Percentiles rank a stretch among this genome's conserved stretches.
Conservation (phyloP, 148 eudicot genomes). For the Drosera capensis region DNA sequence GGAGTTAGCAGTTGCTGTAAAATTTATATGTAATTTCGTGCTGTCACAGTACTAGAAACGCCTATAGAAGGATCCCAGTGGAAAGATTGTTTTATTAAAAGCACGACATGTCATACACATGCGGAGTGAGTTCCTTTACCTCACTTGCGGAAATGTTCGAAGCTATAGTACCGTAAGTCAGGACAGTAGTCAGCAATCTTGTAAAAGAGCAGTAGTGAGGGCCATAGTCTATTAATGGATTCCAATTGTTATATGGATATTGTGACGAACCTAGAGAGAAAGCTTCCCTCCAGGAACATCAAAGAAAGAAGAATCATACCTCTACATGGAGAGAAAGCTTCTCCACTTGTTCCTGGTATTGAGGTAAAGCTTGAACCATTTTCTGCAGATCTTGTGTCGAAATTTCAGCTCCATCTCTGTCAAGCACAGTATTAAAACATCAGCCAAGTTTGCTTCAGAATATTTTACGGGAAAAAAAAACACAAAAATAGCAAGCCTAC, state of each 20-base stretch:
- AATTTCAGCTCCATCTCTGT: constrained; percentile 77
- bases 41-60: too few relatives aligned
- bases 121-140: too few relatives aligned
- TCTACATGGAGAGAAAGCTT: constrained; percentile 84
- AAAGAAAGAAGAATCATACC: constrained; percentile 28
- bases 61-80: too few relatives aligned
- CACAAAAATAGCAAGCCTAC: constrained; percentile 20
- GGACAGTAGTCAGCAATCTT: too few relatives aligned
- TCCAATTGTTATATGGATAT: neutral
- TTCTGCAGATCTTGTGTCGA: constrained; percentile 92
- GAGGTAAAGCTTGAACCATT: constrained; percentile 97
- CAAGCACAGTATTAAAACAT: neutral
- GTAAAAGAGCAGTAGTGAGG: too few relatives aligned
- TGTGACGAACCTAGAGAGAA: neutral
- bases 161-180: too few relatives aligned
- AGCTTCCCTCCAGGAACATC: too few relatives aligned
- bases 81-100: too few relatives aligned
- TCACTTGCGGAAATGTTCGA: too few relatives aligned
- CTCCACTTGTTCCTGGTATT: constrained; percentile 85
- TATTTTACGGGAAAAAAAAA: neutral
- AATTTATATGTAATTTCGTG: neutral
- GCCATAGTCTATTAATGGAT: neutral
- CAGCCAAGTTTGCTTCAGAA: neutral
- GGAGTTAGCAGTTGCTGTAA: neutral
- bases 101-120: too few relatives aligned